Evolutionary conservation across 768 basidiomycete genomes (phyloP).

Genomic region (Termitomyces sp.): DNA sequence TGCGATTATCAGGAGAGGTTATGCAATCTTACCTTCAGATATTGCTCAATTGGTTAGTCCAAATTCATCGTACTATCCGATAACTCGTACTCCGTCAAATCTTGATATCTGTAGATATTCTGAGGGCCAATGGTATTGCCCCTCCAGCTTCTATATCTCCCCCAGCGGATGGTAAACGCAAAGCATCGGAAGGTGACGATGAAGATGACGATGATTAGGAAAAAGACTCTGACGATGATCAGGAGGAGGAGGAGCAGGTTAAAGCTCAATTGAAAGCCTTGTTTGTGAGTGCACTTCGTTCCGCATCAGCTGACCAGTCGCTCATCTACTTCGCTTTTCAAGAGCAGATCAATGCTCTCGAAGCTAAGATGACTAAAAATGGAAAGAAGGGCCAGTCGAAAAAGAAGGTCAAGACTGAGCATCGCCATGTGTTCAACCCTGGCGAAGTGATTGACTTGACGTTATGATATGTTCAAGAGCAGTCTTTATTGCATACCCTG

Average conservation of each 20-base stretch:
- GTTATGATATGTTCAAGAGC: neutral
- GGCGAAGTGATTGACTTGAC: slow-evolving; percentile 20
- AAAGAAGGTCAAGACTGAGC: slow-evolving; percentile 14
- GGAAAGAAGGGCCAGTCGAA: neutral
- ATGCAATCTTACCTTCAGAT: slow-evolving; percentile 7
- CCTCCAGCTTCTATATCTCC: neutral
- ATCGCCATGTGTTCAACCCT: neutral
- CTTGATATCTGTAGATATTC: slow-evolving; percentile 2
- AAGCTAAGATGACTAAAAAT: slow-evolving; percentile 15
- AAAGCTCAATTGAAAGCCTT: neutral
- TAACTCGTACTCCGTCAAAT: neutral
- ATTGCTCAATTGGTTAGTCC: slow-evolving; percentile 16
- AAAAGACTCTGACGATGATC: neutral
- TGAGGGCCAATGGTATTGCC: slow-evolving; percentile 7
- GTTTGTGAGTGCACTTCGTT: neutral
- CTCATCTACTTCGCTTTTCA: neutral
- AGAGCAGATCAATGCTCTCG: neutral
- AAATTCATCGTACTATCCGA: neutral
- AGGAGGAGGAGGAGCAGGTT: neutral
- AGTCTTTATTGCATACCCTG: neutral
- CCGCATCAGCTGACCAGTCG: neutral
- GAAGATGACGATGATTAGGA: neutral
- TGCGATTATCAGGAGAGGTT: neutral
- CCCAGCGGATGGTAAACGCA: neutral
- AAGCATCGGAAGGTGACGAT: neutral